These are phyloP conservation scores for Rhizopogon rudus DNA, from an alignment of 768 basidiomycete species.

Conservation along the genomic window DNA sequence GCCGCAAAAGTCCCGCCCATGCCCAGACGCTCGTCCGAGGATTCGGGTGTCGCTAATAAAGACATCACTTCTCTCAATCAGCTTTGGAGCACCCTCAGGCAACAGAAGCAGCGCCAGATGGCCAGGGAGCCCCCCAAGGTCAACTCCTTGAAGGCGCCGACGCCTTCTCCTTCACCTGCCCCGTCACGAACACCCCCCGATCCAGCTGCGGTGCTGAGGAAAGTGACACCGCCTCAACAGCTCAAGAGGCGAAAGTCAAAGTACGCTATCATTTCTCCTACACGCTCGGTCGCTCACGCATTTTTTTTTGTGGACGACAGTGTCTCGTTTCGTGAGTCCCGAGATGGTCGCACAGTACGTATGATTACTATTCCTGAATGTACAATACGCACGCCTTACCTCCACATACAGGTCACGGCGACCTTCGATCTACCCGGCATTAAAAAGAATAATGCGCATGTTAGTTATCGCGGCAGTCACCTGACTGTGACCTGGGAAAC, in stretches of 20 bases:
- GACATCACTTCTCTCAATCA: conserved; percentile 40
- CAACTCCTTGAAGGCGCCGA: conserved; percentile 49
- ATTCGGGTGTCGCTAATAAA: conserved; percentile 13
- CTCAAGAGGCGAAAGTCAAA: conserved; percentile 60
- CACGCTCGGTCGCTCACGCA: neutral
- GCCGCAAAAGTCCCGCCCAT: conserved; percentile 17
- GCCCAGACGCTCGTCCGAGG: conserved; percentile 9
- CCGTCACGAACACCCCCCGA: conserved; percentile 20
- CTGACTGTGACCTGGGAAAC: conserved; percentile 66
- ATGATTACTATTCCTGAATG: conserved; percentile 10
- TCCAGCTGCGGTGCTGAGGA: conserved; percentile 17
- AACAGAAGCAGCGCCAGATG: conserved; percentile 61
- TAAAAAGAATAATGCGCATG: conserved; percentile 68
- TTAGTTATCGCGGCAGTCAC: conserved; percentile 60
- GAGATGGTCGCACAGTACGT: conserved; percentile 54
- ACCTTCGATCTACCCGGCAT: conserved; percentile 70
- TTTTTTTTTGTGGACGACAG: conserved; percentile 30
- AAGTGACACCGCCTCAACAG: conserved; percentile 30
- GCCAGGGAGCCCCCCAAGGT: conserved; percentile 67
- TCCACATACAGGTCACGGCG: conserved; percentile 45
- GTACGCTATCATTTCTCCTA: conserved; percentile 35
- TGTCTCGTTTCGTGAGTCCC: conserved; percentile 66
- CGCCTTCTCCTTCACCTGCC: conserved; percentile 6
- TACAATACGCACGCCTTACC: conserved; percentile 14
- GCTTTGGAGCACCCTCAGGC: conserved; percentile 63